Evolutionary conservation across 1,284 basidiomycete genomes (phyloP).

Genomic region (Sporisorium sorghi): DNA sequence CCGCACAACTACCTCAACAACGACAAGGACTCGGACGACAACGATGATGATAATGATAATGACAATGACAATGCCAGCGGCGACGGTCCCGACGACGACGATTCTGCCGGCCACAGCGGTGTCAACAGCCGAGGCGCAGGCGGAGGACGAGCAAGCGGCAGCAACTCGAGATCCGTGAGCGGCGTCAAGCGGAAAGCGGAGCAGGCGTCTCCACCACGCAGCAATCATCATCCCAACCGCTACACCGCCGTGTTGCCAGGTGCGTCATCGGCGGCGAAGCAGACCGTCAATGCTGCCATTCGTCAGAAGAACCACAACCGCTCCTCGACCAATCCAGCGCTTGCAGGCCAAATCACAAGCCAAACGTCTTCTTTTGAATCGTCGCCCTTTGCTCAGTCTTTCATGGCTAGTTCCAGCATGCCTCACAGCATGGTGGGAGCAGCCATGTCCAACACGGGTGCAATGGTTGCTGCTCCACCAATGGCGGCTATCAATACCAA

Average conservation of each 20-base stretch:
- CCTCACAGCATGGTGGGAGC: constrained; percentile 7
- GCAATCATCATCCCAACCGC: background rate
- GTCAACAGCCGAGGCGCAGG: constrained; percentile 5
- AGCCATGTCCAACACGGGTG: background rate
- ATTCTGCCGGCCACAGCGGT: constrained; percentile 1
- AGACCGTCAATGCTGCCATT: constrained; percentile 38
- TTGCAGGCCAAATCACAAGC: background rate
- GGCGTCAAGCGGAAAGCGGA: constrained; percentile 39
- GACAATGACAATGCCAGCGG: constrained; percentile 26
- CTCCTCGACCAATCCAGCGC: background rate
- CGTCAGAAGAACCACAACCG: constrained; percentile 35
- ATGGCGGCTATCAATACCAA: background rate
- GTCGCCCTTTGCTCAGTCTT: constrained; percentile 12
- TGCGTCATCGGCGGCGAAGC: constrained; percentile 29
- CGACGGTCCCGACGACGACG: constrained; percentile 16
- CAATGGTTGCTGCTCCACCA: background rate
- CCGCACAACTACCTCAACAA: constrained; percentile 44
- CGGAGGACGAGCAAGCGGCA: constrained; percentile 1
- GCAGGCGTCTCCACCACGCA: constrained; percentile 14
- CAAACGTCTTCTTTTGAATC: constrained; percentile 13
- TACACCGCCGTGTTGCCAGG: background rate
- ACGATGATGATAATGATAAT: constrained; percentile 36
- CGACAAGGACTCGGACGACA: constrained; percentile 49
- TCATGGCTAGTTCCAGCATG: constrained; percentile 10
- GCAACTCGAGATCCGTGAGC: constrained; percentile 6